Base-by-base conservation (phyloP, 495 filamentous ascomycete species). In the Hyphodiscus hymeniophilus region DNA sequence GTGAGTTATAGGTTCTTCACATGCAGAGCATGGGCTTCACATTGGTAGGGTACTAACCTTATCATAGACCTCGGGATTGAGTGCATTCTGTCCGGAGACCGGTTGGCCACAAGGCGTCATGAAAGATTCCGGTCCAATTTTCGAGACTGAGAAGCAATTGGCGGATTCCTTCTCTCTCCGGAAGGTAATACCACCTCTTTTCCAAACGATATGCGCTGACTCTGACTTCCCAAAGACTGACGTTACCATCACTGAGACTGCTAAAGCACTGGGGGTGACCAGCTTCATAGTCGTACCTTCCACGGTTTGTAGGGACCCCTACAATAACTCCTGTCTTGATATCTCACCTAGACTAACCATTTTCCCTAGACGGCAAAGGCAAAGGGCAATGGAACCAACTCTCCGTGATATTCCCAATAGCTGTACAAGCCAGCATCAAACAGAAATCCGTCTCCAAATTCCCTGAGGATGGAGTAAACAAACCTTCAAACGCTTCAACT, bases 361-460 rank as follows among this genome's bases (percentile, higher is more conserved):
- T 38, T 45, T 24, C 48, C 12, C 51, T 51, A 67, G 65, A 67
- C 48, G 65, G 65, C 20, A 53, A 47, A 52, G 65, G 65, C 24
- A 59, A 36, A 32, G 65, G 65, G 35, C 35, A 64, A 57, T 63
- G 63, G 60, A 62, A 59, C 48, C 61, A 66, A 50, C 42, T 66
- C 23, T 68, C 65, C 36, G 62, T 66, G 10, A 57, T 48, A 22
- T 60, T 66, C 22, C 65, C 65, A 38, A 60, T 58, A 20, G 56
- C 48, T 31, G 49, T 61, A 47, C 59, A 59, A 49, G 47, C 60
- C 28, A 59, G 58, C 57, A 66, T 68, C 20, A 50, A 47, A 42
- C 56, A 54, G 33, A 62, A 63, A 50, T 45, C 45, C n/a, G 61
- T 66, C 18, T 61, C 63, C 45, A 67, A 66, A 52, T 67, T 67